Evolutionary conservation across 176 grass and related monocot species (phyloP).

Genomic region (Elaeis guineensis): DNA sequence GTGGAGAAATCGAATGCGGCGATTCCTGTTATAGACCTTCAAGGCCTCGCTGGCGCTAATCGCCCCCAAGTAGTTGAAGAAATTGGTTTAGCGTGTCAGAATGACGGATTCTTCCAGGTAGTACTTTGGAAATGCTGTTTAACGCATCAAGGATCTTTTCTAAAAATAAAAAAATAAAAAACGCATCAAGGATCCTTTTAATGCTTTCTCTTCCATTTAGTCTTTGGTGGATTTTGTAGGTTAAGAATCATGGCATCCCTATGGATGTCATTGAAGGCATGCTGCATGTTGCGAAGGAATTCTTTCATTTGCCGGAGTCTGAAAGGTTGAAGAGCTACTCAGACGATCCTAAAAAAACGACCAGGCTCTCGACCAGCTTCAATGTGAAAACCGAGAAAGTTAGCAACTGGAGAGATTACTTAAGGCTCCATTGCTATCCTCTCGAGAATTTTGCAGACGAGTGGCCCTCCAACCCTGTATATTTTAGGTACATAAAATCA

Average conservation of each 20-base stretch:
- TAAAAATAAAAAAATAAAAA: no score
- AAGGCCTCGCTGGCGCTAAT: constrained; percentile 26
- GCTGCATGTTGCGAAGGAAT: constrained; percentile 59
- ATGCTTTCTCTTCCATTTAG: background rate
- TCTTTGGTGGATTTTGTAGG: constrained; percentile 12
- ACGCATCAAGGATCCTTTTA: background rate
- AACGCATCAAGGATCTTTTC: background rate
- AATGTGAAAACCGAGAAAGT: constrained; percentile 85
- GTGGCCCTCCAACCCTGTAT: constrained; percentile 60
- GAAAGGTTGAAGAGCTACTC: constrained; percentile 94
- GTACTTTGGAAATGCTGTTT: background rate
- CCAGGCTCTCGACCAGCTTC: constrained; percentile 85
- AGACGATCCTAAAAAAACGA: constrained; percentile 67
- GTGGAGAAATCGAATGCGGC: constrained; percentile 27
- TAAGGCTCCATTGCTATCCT: constrained; percentile 77
- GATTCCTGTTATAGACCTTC: constrained; percentile 64
- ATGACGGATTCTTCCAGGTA: constrained; percentile 81
- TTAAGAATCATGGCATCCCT: constrained; percentile 72
- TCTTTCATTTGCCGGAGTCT: constrained; percentile 83
- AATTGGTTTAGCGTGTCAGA: constrained; percentile 57
- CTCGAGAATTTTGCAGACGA: constrained; percentile 65
- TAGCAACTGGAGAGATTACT: constrained; percentile 83
- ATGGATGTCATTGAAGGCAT: constrained; percentile 36
- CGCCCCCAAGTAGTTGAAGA: constrained; percentile 34
- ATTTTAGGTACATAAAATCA: constrained; percentile 38